These are phyloP conservation scores for Allium sativum DNA, from an alignment of 106 monocot species.

Conservation along the genomic window DNA sequence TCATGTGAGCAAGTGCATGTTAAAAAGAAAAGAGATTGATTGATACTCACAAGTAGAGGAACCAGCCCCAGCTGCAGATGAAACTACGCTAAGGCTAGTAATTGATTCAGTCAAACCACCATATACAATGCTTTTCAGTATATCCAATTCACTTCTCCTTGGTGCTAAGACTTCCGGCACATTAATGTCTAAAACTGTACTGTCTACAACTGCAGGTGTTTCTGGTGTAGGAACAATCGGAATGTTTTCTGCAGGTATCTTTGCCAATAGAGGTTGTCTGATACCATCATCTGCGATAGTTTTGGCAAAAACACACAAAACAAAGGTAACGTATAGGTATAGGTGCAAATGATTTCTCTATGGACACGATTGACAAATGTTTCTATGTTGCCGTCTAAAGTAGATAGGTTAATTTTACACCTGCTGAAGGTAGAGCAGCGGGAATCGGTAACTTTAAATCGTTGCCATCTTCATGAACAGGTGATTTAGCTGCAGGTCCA, in stretches of 20 bases:
- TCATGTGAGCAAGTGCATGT: too few species aligned
- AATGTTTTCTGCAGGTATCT: not conserved
- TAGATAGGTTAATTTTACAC: too few species aligned
- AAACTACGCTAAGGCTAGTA: constrained; percentile 56
- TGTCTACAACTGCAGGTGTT: not conserved
- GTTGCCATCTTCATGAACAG: not conserved
- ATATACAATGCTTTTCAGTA: constrained; percentile 78
- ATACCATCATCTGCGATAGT: constrained; percentile 3
- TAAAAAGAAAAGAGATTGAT: not conserved
- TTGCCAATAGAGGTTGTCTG: not conserved
- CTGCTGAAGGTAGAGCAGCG: too few species aligned
- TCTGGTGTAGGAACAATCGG: constrained; percentile 2
- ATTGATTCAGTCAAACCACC: constrained; percentile 80
- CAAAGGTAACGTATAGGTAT: not conserved
- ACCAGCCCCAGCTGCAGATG: constrained; percentile 61
- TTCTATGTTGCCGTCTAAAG: too few species aligned
- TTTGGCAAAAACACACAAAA: not conserved
- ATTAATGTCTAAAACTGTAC: constrained; percentile 8
- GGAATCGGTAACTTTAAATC: too few species aligned
- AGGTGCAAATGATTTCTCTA: too few species aligned
- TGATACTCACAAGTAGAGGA: constrained; percentile 56
- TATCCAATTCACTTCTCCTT: constrained; percentile 38
- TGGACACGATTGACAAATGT: too few species aligned
- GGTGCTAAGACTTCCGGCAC: not conserved
- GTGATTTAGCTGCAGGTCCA: not conserved